Conservation (phyloP, 441 rosid species). For the Erodium trifolium region DNA sequence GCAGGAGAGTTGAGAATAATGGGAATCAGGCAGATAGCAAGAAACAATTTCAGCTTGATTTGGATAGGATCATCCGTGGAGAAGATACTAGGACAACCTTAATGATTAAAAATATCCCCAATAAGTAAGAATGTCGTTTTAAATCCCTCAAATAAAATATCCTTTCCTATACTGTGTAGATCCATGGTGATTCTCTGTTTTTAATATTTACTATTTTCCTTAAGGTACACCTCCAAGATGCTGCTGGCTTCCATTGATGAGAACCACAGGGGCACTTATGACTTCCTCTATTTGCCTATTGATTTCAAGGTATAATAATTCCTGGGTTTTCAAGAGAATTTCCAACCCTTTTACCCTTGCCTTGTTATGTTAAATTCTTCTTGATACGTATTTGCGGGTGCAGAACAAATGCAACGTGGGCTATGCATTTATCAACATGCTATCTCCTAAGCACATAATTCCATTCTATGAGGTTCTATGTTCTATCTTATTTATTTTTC, state of each 20-base stretch:
- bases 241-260: neutral
- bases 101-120: conserved; percentile 81
- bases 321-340: neutral
- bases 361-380: neutral
- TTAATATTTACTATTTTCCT: too few species aligned
- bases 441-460: neutral
- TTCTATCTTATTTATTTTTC: neutral
- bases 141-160: neutral
- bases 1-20: conserved; percentile 50
- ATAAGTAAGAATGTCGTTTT: conserved; percentile 47
- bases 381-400: neutral
- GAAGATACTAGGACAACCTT: conserved; percentile 74
- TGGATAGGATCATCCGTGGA: conserved; percentile 58
- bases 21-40: conserved; percentile 63
- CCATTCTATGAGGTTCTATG: neutral
- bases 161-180: neutral
- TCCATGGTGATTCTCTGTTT: neutral
- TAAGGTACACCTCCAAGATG: neutral
- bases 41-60: conserved; percentile 65
- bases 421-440: neutral
- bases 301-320: neutral
- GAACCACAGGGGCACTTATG: neutral
- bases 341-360: neutral
- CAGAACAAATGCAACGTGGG: neutral
- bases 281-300: neutral